A percentile compares a stretch with the other conserved stretches of the same genome.
Evolutionary conservation across 345 rosid genomes (phyloP).

Genomic region (Murraya paniculata): DNA sequence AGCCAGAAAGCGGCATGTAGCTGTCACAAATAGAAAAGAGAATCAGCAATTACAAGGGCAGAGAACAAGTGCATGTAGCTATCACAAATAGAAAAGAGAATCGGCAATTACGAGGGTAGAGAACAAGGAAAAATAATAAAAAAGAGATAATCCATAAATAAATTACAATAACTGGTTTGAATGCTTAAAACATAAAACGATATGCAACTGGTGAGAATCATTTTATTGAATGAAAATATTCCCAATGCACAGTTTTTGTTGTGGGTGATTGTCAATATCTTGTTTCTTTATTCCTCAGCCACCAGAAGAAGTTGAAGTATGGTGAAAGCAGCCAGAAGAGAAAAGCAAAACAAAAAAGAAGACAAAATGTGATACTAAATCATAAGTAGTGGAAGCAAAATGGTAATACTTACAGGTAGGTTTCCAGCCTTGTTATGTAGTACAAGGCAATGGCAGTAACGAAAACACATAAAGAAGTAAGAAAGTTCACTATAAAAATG

Average conservation of each 20-base stretch:
- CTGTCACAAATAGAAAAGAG: conserved; percentile 40
- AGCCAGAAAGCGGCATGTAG: conserved; percentile 95
- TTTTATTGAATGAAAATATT: not conserved
- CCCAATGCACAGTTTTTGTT: not conserved
- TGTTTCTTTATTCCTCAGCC: not conserved
- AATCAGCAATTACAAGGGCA: conserved; percentile 15
- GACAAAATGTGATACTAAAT: not conserved
- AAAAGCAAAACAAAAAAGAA: not conserved
- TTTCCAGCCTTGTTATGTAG: conserved; percentile 73
- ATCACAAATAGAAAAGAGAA: conserved; percentile 29
- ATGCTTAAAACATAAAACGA: conserved; percentile 1
- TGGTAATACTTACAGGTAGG: conserved; percentile 69
- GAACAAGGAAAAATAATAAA: not conserved
- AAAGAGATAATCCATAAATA: not conserved
- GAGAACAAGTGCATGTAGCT: conserved; percentile 90
- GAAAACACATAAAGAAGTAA: conserved; percentile 78
- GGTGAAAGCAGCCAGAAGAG: not conserved
- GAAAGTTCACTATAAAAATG: conserved; percentile 74
- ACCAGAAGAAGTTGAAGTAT: not conserved
- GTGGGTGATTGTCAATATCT: not conserved
- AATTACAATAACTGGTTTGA: not conserved
- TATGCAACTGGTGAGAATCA: not conserved
- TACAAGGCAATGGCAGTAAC: conserved; percentile 82
- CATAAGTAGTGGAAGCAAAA: conserved; percentile 1
- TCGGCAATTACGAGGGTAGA: conserved; percentile 10